phyloP scores from a whole-genome alignment of 257 asterid genomes.

The Solanum sejunctum region DNA sequence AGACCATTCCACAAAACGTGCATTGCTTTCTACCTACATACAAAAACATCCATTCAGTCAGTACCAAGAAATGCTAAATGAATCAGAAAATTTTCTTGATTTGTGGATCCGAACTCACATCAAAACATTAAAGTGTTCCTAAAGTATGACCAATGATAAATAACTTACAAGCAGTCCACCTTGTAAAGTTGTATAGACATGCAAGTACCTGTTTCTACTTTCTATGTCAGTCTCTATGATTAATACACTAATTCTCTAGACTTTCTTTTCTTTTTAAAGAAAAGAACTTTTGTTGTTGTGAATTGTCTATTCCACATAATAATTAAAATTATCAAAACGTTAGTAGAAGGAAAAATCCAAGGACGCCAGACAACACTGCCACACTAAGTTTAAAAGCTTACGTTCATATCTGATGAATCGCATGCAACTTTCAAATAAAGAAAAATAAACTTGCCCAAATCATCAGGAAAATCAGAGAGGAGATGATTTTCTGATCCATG shows the following conservation, averaged over 20 bases:
- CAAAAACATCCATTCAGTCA: neutral
- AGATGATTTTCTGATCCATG: neutral
- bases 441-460: neutral
- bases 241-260: neutral
- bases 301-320: too few species aligned
- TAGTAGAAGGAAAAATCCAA: too few species aligned
- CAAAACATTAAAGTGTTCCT: neutral
- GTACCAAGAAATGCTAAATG: neutral
- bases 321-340: too few species aligned
- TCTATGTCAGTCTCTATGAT: neutral
- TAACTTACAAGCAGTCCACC: neutral
- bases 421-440: too few species aligned
- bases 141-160: neutral
- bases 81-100: neutral
- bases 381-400: too few species aligned
- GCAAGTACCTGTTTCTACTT: neutral
- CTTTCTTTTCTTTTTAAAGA: too few species aligned
- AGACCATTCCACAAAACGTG: constrained; percentile 98
- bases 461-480: neutral
- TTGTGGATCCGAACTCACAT: neutral
- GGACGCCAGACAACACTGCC: too few species aligned
- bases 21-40: constrained; percentile 84
- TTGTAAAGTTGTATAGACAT: neutral
- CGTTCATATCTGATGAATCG: too few species aligned
- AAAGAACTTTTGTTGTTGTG: too few species aligned